These are phyloP conservation scores for Phytophthora nicotianae DNA, from an alignment of 352 stramenopile genomes.

Conservation along the genomic window DNA sequence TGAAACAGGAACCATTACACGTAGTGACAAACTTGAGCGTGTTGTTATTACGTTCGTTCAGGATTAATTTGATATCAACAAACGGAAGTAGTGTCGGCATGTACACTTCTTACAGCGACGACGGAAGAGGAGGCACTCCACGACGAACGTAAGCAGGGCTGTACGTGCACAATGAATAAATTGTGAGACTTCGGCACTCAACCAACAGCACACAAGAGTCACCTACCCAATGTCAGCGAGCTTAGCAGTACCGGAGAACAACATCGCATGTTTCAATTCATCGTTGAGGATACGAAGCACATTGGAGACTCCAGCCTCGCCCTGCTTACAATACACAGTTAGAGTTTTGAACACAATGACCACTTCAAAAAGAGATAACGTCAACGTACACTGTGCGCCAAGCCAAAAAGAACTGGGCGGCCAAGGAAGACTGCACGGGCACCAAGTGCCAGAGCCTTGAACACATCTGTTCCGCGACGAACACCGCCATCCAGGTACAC, in stretches of 20 bases:
- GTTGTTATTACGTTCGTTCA: constrained; percentile 14
- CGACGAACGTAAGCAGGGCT: constrained; percentile 44
- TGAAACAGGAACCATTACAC: neutral
- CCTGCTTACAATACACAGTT: constrained; percentile 43
- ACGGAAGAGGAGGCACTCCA: constrained; percentile 33
- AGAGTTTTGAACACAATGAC: constrained; percentile 1
- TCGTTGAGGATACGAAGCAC: constrained; percentile 92
- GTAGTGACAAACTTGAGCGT: constrained; percentile 9
- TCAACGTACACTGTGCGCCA: constrained; percentile 83
- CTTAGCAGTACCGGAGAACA: constrained; percentile 70
- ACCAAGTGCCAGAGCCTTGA: constrained; percentile 92
- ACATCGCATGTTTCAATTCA: constrained; percentile 94
- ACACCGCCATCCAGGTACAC: constrained; percentile 96
- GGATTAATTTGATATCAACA: constrained; percentile 15
- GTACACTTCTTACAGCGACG: constrained; percentile 70
- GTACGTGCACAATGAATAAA: neutral
- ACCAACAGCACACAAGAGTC: constrained; percentile 84
- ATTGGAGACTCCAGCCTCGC: constrained; percentile 86
- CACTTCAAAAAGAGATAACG: constrained; percentile 44
- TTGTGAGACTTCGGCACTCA: constrained; percentile 65
- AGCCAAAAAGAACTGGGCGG: constrained; percentile 94
- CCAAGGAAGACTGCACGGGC: constrained; percentile 95
- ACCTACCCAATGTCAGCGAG: constrained; percentile 78
- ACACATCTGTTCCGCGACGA: constrained; percentile 94
- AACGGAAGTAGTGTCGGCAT: constrained; percentile 14